Base-by-base conservation (phyloP, 805 yeast species). In the Metschnikowia similis region DNA sequence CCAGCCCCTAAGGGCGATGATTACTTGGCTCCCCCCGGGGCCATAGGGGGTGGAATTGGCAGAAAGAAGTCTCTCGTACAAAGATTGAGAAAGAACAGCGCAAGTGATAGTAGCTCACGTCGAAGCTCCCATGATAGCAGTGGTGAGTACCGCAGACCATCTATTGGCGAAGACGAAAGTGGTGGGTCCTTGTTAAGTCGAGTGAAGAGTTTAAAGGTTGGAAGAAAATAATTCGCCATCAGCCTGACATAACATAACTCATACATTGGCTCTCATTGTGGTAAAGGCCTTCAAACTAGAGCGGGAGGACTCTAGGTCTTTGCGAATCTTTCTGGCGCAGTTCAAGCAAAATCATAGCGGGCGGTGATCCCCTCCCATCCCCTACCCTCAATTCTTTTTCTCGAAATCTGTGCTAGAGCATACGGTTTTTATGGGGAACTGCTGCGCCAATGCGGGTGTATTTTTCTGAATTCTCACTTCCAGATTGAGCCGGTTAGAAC, bases 151-250 rank as follows among this genome's bases (percentile, higher is more conserved):
- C 48, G 48, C 47, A 52, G 61, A 28, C 21, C 52, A 29, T 46
- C 56, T 4, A 51, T 48, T 43, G 56, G 51, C n/a, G 61, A 50
- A 26, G 59, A 55, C 8, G 59, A 54, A 10, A 56, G 49, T 9
- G 37, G 55, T 48, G 26, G 49, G 48, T 84, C 88, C 4, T 75
- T 91, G 54, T 71, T 91, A 62, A 83, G 85, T 62, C 84, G 97
- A 65, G 97, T 91, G 41, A 89, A 87, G 70, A 88, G 96, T 72
- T 78, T 91, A 71, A 88, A 88, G 67, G 96, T 89, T 38, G 82
- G 87, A n/a, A 66, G 76, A 54, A 69, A 66, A 60, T 71, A 60
- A 53, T 47, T 52, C 8, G n/a, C 16, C 16, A 41, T 41, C n/a
- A 28, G 8, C 26, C n/a, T 30, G 17, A n/a, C 30, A 27, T 16